Conservation (phyloP, 2,329 filamentous ascomycete genomes). For the Tolypocladium guangdongense region DNA sequence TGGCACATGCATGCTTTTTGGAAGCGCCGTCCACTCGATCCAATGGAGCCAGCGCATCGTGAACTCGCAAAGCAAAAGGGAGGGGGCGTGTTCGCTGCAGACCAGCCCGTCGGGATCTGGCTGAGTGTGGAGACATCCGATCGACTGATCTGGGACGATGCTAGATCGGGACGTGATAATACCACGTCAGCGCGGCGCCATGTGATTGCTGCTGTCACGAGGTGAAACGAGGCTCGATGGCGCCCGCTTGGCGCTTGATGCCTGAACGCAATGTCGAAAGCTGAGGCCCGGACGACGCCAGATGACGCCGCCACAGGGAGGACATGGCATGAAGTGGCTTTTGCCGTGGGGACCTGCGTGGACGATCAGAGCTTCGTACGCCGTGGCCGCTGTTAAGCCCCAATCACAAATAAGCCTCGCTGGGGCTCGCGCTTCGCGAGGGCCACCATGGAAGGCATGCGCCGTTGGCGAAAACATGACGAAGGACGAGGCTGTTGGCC, state of each 20-base stretch:
- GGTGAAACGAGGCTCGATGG: neutral
- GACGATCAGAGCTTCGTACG: neutral
- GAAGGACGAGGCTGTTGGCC: neutral
- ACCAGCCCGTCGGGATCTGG: constrained; percentile 1
- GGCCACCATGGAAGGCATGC: neutral
- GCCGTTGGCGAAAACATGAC: neutral
- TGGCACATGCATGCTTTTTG: neutral
- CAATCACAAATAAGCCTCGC: neutral
- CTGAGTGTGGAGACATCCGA: constrained; percentile 2
- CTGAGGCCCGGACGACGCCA: neutral
- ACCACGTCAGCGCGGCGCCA: constrained; percentile 3
- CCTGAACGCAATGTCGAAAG: neutral
- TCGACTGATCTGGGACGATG: constrained; percentile 4
- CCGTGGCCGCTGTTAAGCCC: neutral
- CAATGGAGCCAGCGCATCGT: neutral
- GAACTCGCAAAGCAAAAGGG: neutral
- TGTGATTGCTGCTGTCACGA: constrained; percentile 1
- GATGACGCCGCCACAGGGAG: neutral
- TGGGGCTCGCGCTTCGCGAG: neutral
- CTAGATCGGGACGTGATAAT: constrained; percentile 2
- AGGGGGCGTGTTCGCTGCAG: neutral
- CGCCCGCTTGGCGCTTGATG: neutral
- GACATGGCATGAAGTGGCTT: neutral
- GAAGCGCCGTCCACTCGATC: neutral
- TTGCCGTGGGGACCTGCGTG: neutral